Conservation (phyloP, 768 basidiomycete species). For the Boletus insuetus region DNA sequence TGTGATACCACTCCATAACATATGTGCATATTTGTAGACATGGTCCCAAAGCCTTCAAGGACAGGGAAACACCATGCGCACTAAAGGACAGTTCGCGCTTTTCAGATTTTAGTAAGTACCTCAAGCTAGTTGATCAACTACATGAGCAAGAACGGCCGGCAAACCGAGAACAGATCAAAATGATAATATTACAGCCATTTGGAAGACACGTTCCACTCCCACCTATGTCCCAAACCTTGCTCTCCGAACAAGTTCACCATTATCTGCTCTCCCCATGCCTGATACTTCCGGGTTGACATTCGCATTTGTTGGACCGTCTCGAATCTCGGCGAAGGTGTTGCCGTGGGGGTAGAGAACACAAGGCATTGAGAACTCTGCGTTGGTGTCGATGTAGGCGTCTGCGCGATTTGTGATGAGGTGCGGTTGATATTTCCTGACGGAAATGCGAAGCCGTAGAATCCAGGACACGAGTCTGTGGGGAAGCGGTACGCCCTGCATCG, state of each 20-base stretch:
- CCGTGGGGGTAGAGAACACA: constrained; percentile 8
- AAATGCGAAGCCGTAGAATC: constrained; percentile 28
- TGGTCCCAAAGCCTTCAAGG: no score
- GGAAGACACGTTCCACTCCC: constrained; percentile 13
- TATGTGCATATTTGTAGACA: no score
- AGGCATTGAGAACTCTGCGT: constrained; percentile 14
- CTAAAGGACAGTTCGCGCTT: no score
- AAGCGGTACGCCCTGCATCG: constrained; percentile 27
- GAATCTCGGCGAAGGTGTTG: constrained; percentile 15
- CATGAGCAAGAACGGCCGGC: no score
- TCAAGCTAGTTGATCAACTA: no score
- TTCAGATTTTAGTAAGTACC: no score
- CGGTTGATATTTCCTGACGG: constrained; percentile 22
- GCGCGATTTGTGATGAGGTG: constrained; percentile 18
- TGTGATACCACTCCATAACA: no score
- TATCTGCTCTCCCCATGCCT: constrained; percentile 13
- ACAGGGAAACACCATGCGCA: no score
- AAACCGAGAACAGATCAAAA: no score
- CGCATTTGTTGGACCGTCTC: constrained; percentile 12
- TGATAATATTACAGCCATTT: background rate
- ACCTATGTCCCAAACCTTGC: background rate
- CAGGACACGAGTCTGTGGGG: constrained; percentile 27
- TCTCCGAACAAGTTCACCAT: constrained; percentile 8
- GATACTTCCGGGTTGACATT: constrained; percentile 11
- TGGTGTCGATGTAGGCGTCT: constrained; percentile 20